These are phyloP conservation scores for Ilyonectria destructans DNA, from an alignment of 2,329 filamentous ascomycete genomes.

Conservation along the genomic window DNA sequence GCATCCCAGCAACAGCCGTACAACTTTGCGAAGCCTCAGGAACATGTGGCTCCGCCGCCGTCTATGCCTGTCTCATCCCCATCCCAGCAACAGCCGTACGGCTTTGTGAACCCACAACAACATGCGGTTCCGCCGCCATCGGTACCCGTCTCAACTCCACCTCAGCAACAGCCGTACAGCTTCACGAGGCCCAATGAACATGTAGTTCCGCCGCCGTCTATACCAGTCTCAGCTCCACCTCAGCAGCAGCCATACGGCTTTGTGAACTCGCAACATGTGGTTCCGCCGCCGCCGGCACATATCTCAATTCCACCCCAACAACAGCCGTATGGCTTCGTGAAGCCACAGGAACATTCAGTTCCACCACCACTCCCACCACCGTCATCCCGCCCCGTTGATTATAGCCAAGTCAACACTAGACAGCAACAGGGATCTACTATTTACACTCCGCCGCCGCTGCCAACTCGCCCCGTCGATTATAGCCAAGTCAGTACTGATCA, in stretches of 20 bases:
- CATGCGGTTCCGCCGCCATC: neutral
- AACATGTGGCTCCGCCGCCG: neutral
- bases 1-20: slow-evolving; percentile 21
- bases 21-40: neutral
- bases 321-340: neutral
- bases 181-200: neutral
- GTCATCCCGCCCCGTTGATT: neutral
- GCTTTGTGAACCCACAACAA: neutral
- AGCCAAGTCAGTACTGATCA: neutral
- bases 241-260: slow-evolving; percentile 14
- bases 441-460: neutral
- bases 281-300: neutral
- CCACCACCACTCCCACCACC: neutral
- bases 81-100: slow-evolving; percentile 23
- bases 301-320: neutral
- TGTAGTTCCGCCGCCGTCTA: neutral
- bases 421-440: neutral
- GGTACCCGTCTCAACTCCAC: neutral
- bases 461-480: neutral
- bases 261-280: neutral
- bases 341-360: neutral
- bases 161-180: slow-evolving; percentile 2
- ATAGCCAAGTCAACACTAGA: neutral
- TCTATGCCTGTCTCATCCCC: slow-evolving; percentile 5
- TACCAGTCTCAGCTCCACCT: neutral